Evolutionary conservation across 2,329 filamentous ascomycete genomes (phyloP).

Genomic region (Penicillium sp.): DNA sequence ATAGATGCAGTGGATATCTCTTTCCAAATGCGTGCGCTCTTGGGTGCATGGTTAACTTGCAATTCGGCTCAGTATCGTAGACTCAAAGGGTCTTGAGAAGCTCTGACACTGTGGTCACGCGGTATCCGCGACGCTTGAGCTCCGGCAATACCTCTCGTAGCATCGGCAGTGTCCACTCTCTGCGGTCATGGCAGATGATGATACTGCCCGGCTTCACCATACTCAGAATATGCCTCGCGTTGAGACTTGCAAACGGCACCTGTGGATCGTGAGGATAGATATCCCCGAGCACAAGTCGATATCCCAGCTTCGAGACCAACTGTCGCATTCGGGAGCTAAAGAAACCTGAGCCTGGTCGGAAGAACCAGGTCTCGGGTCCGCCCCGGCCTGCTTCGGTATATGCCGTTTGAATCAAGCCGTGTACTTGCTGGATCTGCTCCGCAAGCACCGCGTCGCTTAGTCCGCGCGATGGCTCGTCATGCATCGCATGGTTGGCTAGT

Average conservation of each 20-base stretch:
- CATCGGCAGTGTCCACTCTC: conserved; percentile 80
- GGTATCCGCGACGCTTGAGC: conserved; percentile 63
- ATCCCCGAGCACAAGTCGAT: conserved; percentile 70
- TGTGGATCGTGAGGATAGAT: conserved; percentile 93
- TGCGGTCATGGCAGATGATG: conserved; percentile 78
- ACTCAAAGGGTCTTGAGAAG: conserved; percentile 45
- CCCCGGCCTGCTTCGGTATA: conserved; percentile 44
- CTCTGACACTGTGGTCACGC: conserved; percentile 64
- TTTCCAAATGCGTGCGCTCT: neutral
- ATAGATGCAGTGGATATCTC: neutral
- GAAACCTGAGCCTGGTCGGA: conserved; percentile 78
- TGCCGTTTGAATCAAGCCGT: conserved; percentile 54
- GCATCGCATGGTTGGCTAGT: conserved; percentile 84
- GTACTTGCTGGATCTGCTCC: conserved; percentile 61
- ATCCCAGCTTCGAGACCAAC: conserved; percentile 57
- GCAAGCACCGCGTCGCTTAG: conserved; percentile 57
- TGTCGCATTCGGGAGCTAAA: conserved; percentile 67
- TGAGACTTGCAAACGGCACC: conserved; percentile 62
- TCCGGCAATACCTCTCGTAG: conserved; percentile 66
- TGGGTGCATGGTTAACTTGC: neutral
- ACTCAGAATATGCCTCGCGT: conserved; percentile 73
- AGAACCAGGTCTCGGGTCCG: conserved; percentile 57
- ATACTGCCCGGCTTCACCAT: conserved; percentile 72
- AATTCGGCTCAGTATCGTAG: neutral
- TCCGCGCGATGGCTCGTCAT: conserved; percentile 67